Conservation (phyloP, 768 basidiomycete species). For the Hygrophoropsis aurantiaca region DNA sequence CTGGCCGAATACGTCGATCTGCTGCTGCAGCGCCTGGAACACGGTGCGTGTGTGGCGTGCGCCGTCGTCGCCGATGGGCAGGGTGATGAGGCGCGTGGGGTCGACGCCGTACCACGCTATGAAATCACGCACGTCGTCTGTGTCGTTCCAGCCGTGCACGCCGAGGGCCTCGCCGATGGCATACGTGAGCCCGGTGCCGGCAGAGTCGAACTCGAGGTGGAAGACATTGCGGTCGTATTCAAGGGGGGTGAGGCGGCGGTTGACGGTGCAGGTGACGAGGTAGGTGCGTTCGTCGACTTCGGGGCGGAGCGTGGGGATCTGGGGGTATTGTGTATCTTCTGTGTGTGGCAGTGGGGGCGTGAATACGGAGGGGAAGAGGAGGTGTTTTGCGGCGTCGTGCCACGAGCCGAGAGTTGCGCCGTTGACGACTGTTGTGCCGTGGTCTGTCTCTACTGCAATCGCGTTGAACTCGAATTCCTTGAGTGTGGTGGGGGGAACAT, state of each 20-base stretch:
- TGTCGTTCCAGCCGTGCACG: conserved; percentile 97
- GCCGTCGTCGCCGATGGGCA: conserved; percentile 69
- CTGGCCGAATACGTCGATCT: conserved; percentile 93
- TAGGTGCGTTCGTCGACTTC: conserved; percentile 87
- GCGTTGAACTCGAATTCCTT: conserved; percentile 74
- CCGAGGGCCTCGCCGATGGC: conserved; percentile 96
- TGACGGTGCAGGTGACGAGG: conserved; percentile 92
- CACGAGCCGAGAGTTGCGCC: conserved; percentile 65
- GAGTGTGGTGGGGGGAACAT: conserved; percentile 32
- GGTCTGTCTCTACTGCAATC: conserved; percentile 62
- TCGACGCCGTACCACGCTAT: conserved; percentile 91
- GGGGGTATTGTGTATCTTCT: conserved; percentile 44
- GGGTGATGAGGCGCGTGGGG: conserved; percentile 74
- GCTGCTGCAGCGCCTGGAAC: conserved; percentile 93
- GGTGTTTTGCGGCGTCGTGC: conserved; percentile 86
- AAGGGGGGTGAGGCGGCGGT: conserved; percentile 88
- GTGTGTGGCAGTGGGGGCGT: conserved; percentile 42
- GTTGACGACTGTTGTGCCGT: conserved; percentile 57
- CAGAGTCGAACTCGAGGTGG: conserved; percentile 94
- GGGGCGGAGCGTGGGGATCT: conserved; percentile 76
- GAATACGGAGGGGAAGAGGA: conserved; percentile 86
- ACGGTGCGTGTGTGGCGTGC: conserved; percentile 90
- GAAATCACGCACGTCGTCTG: conserved; percentile 83
- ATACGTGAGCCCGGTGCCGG: conserved; percentile 92
- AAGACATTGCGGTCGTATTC: conserved; percentile 99